Base-by-base conservation (phyloP, 352 stramenopile genomes). In the Globisporangium canariense region DNA sequence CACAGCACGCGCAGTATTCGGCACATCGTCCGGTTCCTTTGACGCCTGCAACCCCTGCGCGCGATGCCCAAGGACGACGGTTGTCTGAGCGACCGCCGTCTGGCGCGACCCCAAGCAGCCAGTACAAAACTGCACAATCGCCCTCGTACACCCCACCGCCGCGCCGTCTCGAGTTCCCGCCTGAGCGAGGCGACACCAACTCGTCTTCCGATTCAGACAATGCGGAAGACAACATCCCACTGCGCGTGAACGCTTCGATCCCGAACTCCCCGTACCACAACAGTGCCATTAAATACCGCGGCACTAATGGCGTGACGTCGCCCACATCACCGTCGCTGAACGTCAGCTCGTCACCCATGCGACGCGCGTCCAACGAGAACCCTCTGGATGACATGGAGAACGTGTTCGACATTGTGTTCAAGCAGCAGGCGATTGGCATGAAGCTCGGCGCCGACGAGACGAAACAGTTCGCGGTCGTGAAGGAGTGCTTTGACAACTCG, bases 371-470 rank as follows among this genome's bases (percentile, higher is more conserved):
- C 55, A 62, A 62, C 25, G 66, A 70, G 36, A 87, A 81, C 6
- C 58, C 64, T 5, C 47, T 90, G 25, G 75, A 93, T 45, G 75
- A 77, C 22, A 83, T 94, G 68, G 79, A 92, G 28, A 86, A 84
- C 49, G 77, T 93, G 13, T 94, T 94, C 49, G 85, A 94, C 61
- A 86, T 94, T 66, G 85, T 94, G 40, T 94, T 94, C 73, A 91
- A 90, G 69, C 83, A 94, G 69, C 84, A 92, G 55, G 70, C 83
- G 22, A 92, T 94, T 66, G 85, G 85, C 8, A 86, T 94, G 78
- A 92, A 92, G 65, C 81, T 94, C 38, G 83, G 79, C 9, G 70
- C 77, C 3, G 86, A 94, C 60, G 81, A 90, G 36, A 74, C 62
- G 28, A 81, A 78, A 66, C 83, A 86, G 67, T 94, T 88, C 40